Evolutionary conservation across 257 asterid genomes (phyloP), one percentile per base, ranked within the genome.

Genomic region (Jacaranda mimosifolia): DNA sequence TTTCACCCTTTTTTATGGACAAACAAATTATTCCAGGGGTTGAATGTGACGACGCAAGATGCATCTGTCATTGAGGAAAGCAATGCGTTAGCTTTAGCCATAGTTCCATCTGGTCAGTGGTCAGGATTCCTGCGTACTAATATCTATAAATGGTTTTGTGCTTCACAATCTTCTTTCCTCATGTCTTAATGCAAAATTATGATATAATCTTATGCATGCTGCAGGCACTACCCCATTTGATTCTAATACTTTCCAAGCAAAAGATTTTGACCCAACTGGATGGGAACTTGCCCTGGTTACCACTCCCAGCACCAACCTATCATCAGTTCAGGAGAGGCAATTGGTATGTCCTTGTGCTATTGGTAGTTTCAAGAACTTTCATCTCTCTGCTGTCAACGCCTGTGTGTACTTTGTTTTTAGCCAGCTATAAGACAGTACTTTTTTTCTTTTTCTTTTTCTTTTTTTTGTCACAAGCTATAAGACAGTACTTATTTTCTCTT

Each of bases 221-320:
- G 73, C 83, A 93, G 98, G 86, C 62, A 78, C 89, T 39, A 67
- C 90, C 9, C 75, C 87, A n/a, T 79, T 67, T 15, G 89, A 86
- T 56, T 74, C 91, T 38, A 63, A 77, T 74, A 65, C 85, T 36
- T 83, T 81, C 70, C 89, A 85, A 68, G 76, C 82, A 51, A 91
- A 81, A 42, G 86, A 79, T 59, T 83, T 90, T 38, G 97, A 88
- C 79, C 94, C 97, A 6, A 89, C 86, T 42, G 98, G 97, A 57
- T 94, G 98, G 98, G 98, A 94, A 83, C 97, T 94, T 74, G 97
- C 98, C 45, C 84, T 94, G 56, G 98, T 90, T 70, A 81, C 89
- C 64, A 80, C 97, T 63, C 97, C 97, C 52, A 89, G 92, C 91
- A 81, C 79, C 81, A 80, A 92, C 83, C 70, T 90, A 79, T 89